Conservation (phyloP, 495 filamentous ascomycete genomes). For the Penicillium macrosclerotiorum region DNA sequence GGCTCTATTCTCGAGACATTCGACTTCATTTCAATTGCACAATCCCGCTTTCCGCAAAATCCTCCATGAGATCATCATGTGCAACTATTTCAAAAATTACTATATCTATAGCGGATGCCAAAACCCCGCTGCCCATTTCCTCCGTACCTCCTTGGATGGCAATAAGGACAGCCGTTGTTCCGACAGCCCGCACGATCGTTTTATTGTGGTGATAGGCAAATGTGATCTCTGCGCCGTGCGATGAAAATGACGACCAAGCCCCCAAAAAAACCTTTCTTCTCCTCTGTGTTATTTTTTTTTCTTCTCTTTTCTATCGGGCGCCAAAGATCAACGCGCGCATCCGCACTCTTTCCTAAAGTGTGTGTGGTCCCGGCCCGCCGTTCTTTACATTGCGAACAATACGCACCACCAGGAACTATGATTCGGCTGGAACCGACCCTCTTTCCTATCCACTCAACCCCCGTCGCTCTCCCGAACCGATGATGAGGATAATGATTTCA, state of each 20-base stretch:
- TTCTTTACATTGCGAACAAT: slow-evolving; percentile 11
- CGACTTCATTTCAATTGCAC: neutral
- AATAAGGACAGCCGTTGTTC: slow-evolving; percentile 57
- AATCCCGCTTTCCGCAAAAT: neutral
- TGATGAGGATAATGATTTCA: slow-evolving; percentile 6
- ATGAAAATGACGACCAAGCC: neutral
- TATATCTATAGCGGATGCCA: slow-evolving; percentile 72
- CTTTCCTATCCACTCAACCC: slow-evolving; percentile 8
- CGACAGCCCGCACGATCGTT: slow-evolving; percentile 72
- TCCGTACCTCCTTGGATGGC: slow-evolving; percentile 64
- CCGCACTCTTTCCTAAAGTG: slow-evolving; percentile 5
- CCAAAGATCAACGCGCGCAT: slow-evolving; percentile 1
- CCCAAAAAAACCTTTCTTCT: slow-evolving; percentile 7
- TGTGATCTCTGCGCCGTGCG: slow-evolving; percentile 47
- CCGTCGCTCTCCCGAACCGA: slow-evolving; percentile 12
- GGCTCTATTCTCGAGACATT: neutral
- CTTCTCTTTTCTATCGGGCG: slow-evolving; percentile 1
- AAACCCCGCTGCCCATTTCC: slow-evolving; percentile 66
- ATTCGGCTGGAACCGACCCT: slow-evolving; percentile 20
- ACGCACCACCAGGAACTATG: slow-evolving; percentile 14
- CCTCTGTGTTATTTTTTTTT: neutral
- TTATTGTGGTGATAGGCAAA: slow-evolving; percentile 65
- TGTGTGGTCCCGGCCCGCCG: slow-evolving; percentile 7
- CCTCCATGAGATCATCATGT: slow-evolving; percentile 54
- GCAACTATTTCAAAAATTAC: slow-evolving; percentile 73